phyloP scores from a whole-genome alignment of 2,329 filamentous ascomycete genomes.

The Aspergillus costaricaensis region DNA sequence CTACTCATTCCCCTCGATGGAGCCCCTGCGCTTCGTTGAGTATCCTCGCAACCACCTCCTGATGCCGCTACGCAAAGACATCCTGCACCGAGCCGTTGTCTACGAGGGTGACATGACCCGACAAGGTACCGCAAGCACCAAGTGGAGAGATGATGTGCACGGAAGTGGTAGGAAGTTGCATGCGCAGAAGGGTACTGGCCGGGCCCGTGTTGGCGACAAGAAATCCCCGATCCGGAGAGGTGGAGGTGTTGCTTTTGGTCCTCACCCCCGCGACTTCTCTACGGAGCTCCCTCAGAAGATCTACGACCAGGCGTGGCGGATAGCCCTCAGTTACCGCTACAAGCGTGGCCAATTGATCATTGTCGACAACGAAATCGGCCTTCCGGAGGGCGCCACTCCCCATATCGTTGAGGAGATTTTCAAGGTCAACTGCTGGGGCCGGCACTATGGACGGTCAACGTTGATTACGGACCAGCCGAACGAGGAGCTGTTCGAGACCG shows the following conservation, averaged over 20 bases:
- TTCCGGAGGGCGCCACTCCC: slow-evolving; percentile 55
- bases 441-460: slow-evolving; percentile 67
- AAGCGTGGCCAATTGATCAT: slow-evolving; percentile 83
- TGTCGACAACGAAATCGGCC: slow-evolving; percentile 73
- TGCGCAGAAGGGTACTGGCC: slow-evolving; percentile 83
- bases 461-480: slow-evolving; percentile 68
- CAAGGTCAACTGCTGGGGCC: slow-evolving; percentile 68
- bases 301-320: slow-evolving; percentile 95
- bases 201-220: slow-evolving; percentile 74
- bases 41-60: slow-evolving; percentile 82
- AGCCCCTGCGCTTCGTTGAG: slow-evolving; percentile 74
- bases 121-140: slow-evolving; percentile 80
- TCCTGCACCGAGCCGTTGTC: slow-evolving; percentile 87
- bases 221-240: slow-evolving; percentile 81
- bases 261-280: slow-evolving; percentile 85
- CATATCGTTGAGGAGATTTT: slow-evolving; percentile 70
- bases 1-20: slow-evolving; percentile 85
- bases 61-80: slow-evolving; percentile 83
- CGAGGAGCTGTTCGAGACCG: slow-evolving; percentile 65
- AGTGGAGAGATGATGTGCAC: slow-evolving; percentile 79
- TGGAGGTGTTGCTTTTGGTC: slow-evolving; percentile 88
- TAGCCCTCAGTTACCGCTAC: slow-evolving; percentile 89
- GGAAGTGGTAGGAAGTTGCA: slow-evolving; percentile 81
- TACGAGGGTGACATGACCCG: slow-evolving; percentile 90
- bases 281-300: slow-evolving; percentile 82